phyloP scores from a whole-genome alignment of 768 basidiomycete genomes.

The Daedaleopsis nitida region DNA sequence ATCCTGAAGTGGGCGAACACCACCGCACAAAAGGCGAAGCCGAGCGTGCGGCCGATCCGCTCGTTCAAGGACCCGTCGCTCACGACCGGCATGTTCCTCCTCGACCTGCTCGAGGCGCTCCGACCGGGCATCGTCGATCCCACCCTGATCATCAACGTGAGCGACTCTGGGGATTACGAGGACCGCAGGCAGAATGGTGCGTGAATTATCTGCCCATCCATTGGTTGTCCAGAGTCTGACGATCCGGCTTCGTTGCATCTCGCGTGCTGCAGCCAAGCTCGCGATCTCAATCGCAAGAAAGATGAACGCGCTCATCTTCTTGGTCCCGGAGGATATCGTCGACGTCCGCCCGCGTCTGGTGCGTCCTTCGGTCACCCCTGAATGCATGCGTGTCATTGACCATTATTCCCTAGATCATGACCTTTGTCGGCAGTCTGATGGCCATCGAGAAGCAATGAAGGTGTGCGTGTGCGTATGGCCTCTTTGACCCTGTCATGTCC shows the following conservation, averaged over 20 bases:
- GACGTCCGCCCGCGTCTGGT: conserved; percentile 91
- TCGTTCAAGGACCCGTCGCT: conserved; percentile 94
- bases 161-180: conserved; percentile 70
- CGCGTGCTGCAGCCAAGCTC: conserved; percentile 72
- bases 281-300: conserved; percentile 99
- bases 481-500: background rate
- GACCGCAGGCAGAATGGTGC: conserved; percentile 90
- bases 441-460: conserved; percentile 21
- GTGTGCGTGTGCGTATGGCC: background rate
- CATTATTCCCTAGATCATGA: conserved; percentile 69
- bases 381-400: background rate
- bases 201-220: too few relatives aligned
- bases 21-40: conserved; percentile 74
- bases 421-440: conserved; percentile 95
- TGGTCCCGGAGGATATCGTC: conserved; percentile 97
- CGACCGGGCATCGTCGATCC: conserved; percentile 96
- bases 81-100: conserved; percentile 89
- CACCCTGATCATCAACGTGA: conserved; percentile 65
- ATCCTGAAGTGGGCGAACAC: conserved; percentile 97
- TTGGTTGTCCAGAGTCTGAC: background rate
- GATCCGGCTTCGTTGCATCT: background rate
- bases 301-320: conserved; percentile 93
- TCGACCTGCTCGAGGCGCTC: conserved; percentile 89
- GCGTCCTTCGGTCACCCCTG: conserved; percentile 33
- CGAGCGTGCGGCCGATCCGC: conserved; percentile 63